Evolutionary conservation across 129 eudicot genomes (phyloP).

Genomic region (Flaveria bidentis): DNA sequence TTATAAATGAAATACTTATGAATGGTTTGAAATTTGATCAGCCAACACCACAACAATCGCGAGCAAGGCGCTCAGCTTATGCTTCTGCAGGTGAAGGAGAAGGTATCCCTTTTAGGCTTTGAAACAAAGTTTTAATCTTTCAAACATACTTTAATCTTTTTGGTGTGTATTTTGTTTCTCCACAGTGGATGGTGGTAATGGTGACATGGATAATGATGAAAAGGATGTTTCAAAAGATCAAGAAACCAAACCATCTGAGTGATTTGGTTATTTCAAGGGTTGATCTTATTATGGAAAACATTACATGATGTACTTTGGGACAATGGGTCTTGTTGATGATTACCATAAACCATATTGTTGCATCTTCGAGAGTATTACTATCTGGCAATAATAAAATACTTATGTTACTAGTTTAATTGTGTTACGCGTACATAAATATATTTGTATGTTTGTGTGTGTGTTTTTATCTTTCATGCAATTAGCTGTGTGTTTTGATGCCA

Average conservation of each 20-base stretch:
- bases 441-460: neutral
- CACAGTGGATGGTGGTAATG: constrained; percentile 39
- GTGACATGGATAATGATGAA: constrained; percentile 37
- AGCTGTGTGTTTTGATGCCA: neutral
- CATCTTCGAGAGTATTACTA: constrained; percentile 29
- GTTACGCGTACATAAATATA: neutral
- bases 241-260: constrained; percentile 27
- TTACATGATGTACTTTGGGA: constrained; percentile 31
- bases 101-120: constrained; percentile 39
- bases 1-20: neutral
- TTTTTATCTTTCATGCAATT: neutral
- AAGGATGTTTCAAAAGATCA: constrained; percentile 24
- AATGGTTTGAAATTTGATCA: constrained; percentile 17
- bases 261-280: constrained; percentile 20
- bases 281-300: constrained; percentile 12
- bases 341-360: constrained; percentile 29
- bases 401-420: constrained; percentile 18
- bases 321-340: constrained; percentile 21
- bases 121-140: neutral
- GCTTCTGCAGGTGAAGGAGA: constrained; percentile 70
- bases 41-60: constrained; percentile 84
- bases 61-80: constrained; percentile 70
- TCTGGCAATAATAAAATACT: constrained; percentile 27
- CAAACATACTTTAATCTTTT: neutral
- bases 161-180: neutral